Evolutionary conservation across 2,329 filamentous ascomycete species (phyloP).

Genomic region (Amphichorda felina): DNA sequence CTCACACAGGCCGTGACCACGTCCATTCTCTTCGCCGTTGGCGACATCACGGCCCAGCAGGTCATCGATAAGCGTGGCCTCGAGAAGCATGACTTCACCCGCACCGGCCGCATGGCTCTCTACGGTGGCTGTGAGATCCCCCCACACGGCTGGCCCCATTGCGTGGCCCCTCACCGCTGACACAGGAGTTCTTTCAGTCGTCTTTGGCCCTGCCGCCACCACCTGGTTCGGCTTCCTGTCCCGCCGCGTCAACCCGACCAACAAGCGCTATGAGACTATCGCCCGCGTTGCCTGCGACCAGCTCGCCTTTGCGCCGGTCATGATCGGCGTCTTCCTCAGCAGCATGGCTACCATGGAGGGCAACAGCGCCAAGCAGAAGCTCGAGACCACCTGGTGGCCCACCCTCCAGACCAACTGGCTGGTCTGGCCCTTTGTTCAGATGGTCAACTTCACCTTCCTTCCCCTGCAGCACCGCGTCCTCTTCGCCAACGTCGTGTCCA

Average conservation of each 20-base stretch:
- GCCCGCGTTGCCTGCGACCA: conserved; percentile 77
- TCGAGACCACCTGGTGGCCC: conserved; percentile 56
- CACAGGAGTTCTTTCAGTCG: conserved; percentile 27
- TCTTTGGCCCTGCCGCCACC: conserved; percentile 82
- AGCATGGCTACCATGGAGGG: conserved; percentile 81
- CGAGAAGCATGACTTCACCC: conserved; percentile 59
- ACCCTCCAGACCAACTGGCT: conserved; percentile 77
- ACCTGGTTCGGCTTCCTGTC: conserved; percentile 79
- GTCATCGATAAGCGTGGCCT: conserved; percentile 71
- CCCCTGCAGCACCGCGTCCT: conserved; percentile 74
- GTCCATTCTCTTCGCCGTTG: conserved; percentile 82
- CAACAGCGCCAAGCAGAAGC: conserved; percentile 46
- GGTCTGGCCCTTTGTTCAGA: conserved; percentile 79
- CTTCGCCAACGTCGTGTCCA: conserved; percentile 72
- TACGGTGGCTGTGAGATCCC: conserved; percentile 61
- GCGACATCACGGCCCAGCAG: conserved; percentile 87
- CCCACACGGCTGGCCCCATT: neutral
- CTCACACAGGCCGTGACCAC: conserved; percentile 88
- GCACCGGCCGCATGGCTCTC: conserved; percentile 67
- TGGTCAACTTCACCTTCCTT: conserved; percentile 77
- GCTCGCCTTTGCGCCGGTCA: conserved; percentile 69
- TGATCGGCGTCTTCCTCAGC: conserved; percentile 70
- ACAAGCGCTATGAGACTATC: conserved; percentile 56
- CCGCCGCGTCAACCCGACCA: conserved; percentile 49
- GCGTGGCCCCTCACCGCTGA: too few relatives aligned